phyloP scores from a whole-genome alignment of 495 filamentous ascomycete genomes.

The Glarea lozoyensis region DNA sequence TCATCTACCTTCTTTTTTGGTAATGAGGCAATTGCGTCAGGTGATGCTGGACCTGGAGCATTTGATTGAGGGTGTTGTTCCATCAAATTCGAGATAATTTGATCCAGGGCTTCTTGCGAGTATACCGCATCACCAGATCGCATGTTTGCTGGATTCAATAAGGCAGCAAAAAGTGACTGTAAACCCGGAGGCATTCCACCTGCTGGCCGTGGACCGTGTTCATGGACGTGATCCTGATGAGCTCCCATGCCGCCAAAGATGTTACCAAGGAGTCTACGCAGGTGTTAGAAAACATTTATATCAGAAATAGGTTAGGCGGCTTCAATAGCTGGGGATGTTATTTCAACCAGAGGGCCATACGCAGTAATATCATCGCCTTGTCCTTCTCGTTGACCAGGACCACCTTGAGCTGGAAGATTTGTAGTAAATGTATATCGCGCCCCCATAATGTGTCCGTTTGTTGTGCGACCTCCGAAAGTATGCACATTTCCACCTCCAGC shows the following conservation, averaged over 20 bases:
- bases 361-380: no score
- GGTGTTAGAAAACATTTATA: no score
- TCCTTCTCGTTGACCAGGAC: no score
- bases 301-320: no score
- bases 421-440: conserved; percentile 16
- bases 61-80: conserved; percentile 66
- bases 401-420: no score
- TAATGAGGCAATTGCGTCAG: conserved; percentile 61
- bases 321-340: no score
- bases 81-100: conserved; percentile 80
- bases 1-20: conserved; percentile 58
- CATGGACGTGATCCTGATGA: no score
- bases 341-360: no score
- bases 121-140: conserved; percentile 80
- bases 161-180: conserved; percentile 30
- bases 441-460: conserved; percentile 10
- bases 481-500: no score
- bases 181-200: conserved; percentile 18
- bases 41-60: conserved; percentile 74
- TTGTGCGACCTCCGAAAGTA: conserved; percentile 4
- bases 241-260: no score
- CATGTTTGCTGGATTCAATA: conserved; percentile 49
- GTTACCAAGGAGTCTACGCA: no score
- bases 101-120: conserved; percentile 81
- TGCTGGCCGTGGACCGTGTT: conserved; percentile 10